Evolutionary conservation across 2,329 filamentous ascomycete species (phyloP), one percentile per base, ranked within the genome.

Genomic region (Cephalotrichum gorgonifer): DNA sequence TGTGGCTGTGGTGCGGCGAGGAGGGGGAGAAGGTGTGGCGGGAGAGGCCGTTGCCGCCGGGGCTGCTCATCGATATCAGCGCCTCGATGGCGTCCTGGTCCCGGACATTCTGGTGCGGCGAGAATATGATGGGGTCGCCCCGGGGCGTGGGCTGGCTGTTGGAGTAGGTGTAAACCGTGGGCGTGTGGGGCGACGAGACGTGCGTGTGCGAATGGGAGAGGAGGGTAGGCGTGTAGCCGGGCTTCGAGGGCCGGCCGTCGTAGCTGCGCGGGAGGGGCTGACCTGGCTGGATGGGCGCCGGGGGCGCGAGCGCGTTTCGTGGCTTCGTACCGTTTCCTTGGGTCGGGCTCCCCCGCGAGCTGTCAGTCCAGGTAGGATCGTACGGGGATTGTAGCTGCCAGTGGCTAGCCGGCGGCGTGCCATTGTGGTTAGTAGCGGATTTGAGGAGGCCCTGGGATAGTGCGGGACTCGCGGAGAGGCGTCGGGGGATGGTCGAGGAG

Each of bases 31-130:
- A 79, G 9, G 65, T 60, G 52, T 77, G 76, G 53, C 78, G 78
- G 56, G 83, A 64, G 52, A 79, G 81, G 39, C 76, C 72, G 42
- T 83, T 84, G 62, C 87, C 86, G 15, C 83, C 83, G 0, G 85
- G 85, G 53, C 83, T 87, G 58, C 86, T 88, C 80, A 93, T 85
- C 59, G 90, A 89, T 25, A 91, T 70, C 23, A 93, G 66, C 1
- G 85, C 85, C 60, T 90, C 86, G 43, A 91, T 81, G 6, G 87
- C 87, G 57, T 91, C 87, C 58, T 89, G 85, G 60, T 93, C 87
- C 47, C 85, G 78, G 8, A 78, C 69, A 22, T 80, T 81, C 54
- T 86, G 83, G 50, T 82, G 83, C 1, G 83, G 82, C 27, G 84
- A 86, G 52, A 81, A 81, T 4, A 85, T 66, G 15, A 82, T 77